Conservation (phyloP, 257 asterid genomes). For the Ilex aquifolium region DNA sequence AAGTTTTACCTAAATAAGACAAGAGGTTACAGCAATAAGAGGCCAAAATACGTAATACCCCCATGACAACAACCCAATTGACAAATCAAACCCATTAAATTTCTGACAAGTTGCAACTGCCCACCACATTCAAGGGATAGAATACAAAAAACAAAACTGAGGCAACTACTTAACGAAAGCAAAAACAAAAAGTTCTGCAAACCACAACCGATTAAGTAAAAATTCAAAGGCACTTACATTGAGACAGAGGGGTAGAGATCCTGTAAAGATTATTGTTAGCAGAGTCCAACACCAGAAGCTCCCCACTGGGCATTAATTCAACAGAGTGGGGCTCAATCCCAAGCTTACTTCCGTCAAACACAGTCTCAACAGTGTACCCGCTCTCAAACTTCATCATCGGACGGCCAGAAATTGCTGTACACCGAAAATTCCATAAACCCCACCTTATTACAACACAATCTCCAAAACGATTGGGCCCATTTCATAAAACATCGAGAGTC, state of each 20-base stretch:
- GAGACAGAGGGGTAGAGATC: slow-evolving; percentile 76
- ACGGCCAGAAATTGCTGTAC: slow-evolving; percentile 66
- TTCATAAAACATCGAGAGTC: too few species aligned
- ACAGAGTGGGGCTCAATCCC: slow-evolving; percentile 85
- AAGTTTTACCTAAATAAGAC: too few species aligned
- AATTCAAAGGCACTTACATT: slow-evolving; percentile 42
- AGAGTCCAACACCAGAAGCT: slow-evolving; percentile 80
- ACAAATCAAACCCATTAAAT: neutral
- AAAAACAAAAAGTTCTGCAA: neutral
- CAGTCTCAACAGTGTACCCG: slow-evolving; percentile 88
- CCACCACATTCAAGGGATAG: neutral
- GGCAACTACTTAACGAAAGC: neutral
- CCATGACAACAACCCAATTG: neutral
- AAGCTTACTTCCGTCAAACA: slow-evolving; percentile 94
- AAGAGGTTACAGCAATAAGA: neutral
- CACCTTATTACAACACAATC: neutral
- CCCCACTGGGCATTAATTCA: slow-evolving; percentile 71
- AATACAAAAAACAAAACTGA: neutral
- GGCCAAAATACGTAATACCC: slow-evolving; percentile 6
- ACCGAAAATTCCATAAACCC: slow-evolving; percentile 8
- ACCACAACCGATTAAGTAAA: neutral
- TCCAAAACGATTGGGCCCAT: neutral
- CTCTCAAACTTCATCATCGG: slow-evolving; percentile 93
- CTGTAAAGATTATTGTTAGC: slow-evolving; percentile 81
- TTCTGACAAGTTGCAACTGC: neutral